These are phyloP conservation scores for Parachaetomium inaequale DNA, from an alignment of 495 filamentous ascomycete species.

Conservation along the genomic window DNA sequence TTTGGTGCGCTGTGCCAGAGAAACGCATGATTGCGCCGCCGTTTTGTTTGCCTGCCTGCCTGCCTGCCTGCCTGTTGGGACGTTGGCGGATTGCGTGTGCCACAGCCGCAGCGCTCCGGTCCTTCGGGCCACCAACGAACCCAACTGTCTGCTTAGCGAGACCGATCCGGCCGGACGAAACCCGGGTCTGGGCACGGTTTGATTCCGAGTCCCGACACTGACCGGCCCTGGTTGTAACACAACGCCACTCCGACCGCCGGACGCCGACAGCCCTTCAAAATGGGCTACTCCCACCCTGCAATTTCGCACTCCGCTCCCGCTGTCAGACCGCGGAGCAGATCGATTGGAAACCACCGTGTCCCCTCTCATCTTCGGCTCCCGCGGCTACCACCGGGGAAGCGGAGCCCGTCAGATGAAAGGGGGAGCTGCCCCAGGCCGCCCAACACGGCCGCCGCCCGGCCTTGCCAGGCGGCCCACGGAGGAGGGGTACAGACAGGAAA, in stretches of 20 bases:
- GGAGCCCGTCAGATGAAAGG: background rate
- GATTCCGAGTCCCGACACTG: conserved; percentile 14
- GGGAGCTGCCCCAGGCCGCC: background rate
- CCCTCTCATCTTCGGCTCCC: background rate
- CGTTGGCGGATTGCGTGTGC: background rate
- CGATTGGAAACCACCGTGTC: conserved; percentile 7
- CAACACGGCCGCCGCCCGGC: conserved; percentile 5
- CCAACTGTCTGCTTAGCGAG: conserved; percentile 12
- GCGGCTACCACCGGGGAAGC: conserved; percentile 8
- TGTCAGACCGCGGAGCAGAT: background rate
- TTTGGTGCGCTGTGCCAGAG: conserved; percentile 16
- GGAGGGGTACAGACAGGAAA: background rate
- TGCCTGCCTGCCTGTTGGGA: conserved; percentile 13
- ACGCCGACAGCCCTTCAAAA: background rate
- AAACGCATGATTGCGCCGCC: conserved; percentile 18
- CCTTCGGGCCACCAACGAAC: background rate
- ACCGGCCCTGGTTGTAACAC: conserved; percentile 13
- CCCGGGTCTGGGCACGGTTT: conserved; percentile 15
- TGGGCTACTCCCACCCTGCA: conserved; percentile 16
- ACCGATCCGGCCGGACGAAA: conserved; percentile 15
- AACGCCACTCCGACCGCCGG: conserved; percentile 4
- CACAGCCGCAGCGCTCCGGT: conserved; percentile 9
- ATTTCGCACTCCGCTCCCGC: background rate
- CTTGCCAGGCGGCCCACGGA: background rate
- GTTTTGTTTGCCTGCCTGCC: conserved; percentile 1